Base-by-base conservation (phyloP, 1,284 basidiomycete species). In the Ganoderma lucidum region DNA sequence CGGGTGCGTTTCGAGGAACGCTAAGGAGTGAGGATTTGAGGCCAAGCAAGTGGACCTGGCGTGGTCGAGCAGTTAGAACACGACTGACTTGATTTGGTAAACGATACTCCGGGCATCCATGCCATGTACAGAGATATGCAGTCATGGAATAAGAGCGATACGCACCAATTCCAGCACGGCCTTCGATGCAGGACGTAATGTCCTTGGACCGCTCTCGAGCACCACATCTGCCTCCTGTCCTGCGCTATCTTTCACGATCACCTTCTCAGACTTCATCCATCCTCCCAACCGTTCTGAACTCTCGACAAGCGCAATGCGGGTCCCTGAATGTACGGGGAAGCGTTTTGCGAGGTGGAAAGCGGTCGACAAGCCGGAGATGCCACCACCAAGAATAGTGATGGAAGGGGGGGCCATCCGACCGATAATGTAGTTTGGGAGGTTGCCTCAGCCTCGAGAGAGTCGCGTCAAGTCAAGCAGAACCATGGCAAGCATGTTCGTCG, bases 171-270 rank as follows among this genome's bases (percentile, higher is more conserved):
- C 93, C 4, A 97, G 82, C 70, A 97, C 83, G 3, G 88, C 82
- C 69, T 87, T 86, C 1, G 92, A 89, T 70, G 89, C 90, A 0
- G 95, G 94, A 42, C 95, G 83, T 30, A 97, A 82, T 19, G 93
- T 96, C 51, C 96, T 83, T 42, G 96, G 96, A 0, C 96, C 96
- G 39, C 87, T 86, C 82, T 98, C 96, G 19, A 97, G 82, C 5
- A 93, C 75, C 14, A 93, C 84, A 3, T 81, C 74, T 63, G 80
- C 81, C 30, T 76, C 74, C 59, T 80, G 77, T 1, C 82, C 84
- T 28, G 82, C 74, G 2, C 75, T 76, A 64, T 84, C 80, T 2
- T 79, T 75, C 45, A 89, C 76, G 8, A 80, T 71, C n/a, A 92
- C 82, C 1, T 87, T 85, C 70, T 92, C 84, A 72, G 91, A 90